Evolutionary conservation across 2,329 filamentous ascomycete species (phyloP).

Genomic region (Hymenoscyphus albidus): DNA sequence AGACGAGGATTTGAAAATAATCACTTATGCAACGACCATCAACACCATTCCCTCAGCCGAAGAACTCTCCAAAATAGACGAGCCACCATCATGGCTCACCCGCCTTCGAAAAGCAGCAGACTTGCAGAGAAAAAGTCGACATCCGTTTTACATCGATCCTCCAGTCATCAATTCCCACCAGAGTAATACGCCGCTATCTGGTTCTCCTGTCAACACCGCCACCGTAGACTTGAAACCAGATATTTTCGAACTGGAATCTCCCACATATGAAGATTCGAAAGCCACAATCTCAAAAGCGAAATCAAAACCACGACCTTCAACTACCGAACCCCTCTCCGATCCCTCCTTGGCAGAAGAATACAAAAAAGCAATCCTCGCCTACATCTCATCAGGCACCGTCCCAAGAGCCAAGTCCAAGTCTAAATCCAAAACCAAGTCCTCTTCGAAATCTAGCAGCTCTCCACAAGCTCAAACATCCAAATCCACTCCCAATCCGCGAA

Average conservation of each 20-base stretch:
- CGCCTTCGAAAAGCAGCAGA: background rate
- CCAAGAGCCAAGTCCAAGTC: background rate
- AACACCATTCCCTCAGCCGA: background rate
- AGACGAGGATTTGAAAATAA: background rate
- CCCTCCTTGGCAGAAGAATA: conserved; percentile 14
- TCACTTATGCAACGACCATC: background rate
- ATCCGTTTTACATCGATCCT: conserved; percentile 4
- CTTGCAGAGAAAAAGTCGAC: background rate
- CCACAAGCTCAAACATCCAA: no score
- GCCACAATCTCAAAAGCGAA: no score
- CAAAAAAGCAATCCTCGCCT: conserved; percentile 16
- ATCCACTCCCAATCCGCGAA: no score
- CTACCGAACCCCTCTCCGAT: conserved; percentile 8
- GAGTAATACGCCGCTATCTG: background rate
- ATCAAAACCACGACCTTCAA: background rate
- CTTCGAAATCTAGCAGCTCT: background rate
- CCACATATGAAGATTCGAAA: background rate
- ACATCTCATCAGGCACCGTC: background rate
- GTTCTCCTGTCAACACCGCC: background rate
- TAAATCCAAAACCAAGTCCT: background rate
- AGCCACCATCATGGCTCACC: background rate
- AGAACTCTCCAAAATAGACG: background rate
- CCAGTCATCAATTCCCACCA: background rate
- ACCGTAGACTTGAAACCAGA: background rate
- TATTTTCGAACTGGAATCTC: background rate